phyloP scores from a whole-genome alignment of 345 rosid genomes.

The Isatis tinctoria region DNA sequence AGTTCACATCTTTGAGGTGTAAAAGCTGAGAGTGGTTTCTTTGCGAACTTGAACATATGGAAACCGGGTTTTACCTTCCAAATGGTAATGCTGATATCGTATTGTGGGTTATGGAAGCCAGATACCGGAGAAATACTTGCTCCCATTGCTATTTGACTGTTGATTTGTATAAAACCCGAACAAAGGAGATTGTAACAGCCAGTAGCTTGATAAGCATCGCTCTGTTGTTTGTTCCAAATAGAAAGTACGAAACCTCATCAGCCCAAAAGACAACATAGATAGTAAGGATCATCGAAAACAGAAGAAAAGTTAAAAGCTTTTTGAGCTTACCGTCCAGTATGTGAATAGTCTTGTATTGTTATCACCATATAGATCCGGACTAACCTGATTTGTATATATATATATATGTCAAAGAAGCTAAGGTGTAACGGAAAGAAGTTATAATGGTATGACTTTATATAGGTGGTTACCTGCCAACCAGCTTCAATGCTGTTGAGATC shows the following conservation, averaged over 20 bases:
- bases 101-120: constrained; percentile 46
- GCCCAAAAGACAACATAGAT: background rate
- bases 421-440: background rate
- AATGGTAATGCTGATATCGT: constrained; percentile 61
- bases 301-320: background rate
- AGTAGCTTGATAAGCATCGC: constrained; percentile 76
- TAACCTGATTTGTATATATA: constrained; percentile 45
- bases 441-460: background rate
- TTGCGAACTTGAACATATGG: background rate
- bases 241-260: background rate
- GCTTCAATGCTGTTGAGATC: constrained; percentile 77
- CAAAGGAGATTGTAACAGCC: constrained; percentile 81
- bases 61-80: constrained; percentile 92
- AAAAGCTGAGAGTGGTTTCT: background rate
- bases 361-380: constrained; percentile 72
- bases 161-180: constrained; percentile 70
- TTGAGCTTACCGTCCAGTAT: constrained; percentile 66
- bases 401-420: background rate
- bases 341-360: constrained; percentile 72
- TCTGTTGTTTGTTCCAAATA: constrained; percentile 30
- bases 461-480: constrained; percentile 58
- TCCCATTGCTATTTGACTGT: constrained; percentile 75
- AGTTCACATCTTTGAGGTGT: background rate
- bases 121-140: constrained; percentile 74
- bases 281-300: background rate